These are phyloP conservation scores for Ganoderma lingzhi DNA, from an alignment of 1,284 basidiomycete genomes.

Conservation along the genomic window DNA sequence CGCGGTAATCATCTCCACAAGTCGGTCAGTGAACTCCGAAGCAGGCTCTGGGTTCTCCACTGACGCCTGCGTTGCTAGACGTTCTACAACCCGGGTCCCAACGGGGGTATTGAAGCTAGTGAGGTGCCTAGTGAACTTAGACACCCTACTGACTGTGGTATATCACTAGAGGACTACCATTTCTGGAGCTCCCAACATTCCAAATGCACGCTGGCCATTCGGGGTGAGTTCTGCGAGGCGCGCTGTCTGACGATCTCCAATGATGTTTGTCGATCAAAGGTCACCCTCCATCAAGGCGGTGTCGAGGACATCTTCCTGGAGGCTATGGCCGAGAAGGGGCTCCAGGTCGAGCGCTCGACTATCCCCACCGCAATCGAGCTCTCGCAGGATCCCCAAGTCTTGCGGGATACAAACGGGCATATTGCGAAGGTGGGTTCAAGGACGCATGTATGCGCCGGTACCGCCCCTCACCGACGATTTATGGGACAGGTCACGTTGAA, in stretches of 20 bases:
- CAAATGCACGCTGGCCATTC: background rate
- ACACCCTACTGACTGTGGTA: background rate
- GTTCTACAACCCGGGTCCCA: slow-evolving; percentile 71
- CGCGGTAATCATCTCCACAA: slow-evolving; percentile 75
- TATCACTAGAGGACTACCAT: slow-evolving; percentile 39
- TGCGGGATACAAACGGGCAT: slow-evolving; percentile 54
- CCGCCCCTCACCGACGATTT: background rate
- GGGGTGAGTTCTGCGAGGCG: background rate
- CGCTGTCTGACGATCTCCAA: background rate
- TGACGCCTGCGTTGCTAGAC: slow-evolving; percentile 51
- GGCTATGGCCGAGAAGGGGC: slow-evolving; percentile 57
- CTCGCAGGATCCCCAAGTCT: slow-evolving; percentile 48
- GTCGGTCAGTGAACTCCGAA: slow-evolving; percentile 52
- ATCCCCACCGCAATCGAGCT: slow-evolving; percentile 63
- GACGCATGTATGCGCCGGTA: background rate
- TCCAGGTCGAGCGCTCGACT: slow-evolving; percentile 63
- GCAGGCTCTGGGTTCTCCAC: background rate
- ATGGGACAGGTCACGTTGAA: slow-evolving; percentile 46
- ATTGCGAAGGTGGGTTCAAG: slow-evolving; percentile 62
- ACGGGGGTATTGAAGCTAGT: slow-evolving; percentile 69
- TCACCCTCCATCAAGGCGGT: slow-evolving; percentile 78
- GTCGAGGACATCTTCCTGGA: slow-evolving; percentile 78
- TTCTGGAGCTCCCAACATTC: background rate
- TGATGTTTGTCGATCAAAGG: slow-evolving; percentile 43
- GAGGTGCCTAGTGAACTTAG: background rate